Base-by-base conservation (phyloP, 1,284 basidiomycete genomes). In the Ceratobasidium sp. region DNA sequence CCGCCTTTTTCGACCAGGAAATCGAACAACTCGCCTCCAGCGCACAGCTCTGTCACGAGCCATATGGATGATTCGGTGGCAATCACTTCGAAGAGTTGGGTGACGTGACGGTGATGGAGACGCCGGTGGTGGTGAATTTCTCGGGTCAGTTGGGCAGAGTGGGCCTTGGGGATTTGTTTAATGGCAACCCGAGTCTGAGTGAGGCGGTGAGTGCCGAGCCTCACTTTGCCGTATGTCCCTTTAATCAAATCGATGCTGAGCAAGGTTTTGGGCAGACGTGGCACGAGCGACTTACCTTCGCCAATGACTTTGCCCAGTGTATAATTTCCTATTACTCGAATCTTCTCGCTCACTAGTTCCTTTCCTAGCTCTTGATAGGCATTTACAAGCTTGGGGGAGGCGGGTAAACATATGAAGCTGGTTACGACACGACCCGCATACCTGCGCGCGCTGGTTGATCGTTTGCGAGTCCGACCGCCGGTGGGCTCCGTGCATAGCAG, bases 51-150 rank as follows among this genome's bases (percentile, higher is more conserved):
- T 16, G 95, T 95, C 71, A 98, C 93, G 78, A 99, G 95, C 95
- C 96, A 99, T 79, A 99, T 98, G 79, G 89, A 88, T 24, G 88
- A 88, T 82, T 99, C 98, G 0, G 98, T 98, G 14, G 96, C 97
- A 80, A 98, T 94, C 80, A 99, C 95, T 83, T 99, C 98, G 85
- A 93, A 98, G 80, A 99, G 91, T 81, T 98, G 95, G 39, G 95
- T 93, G 80, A 98, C 89, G 80, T 98, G 89, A 0, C 95, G 95
- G 80, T 99, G 97, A 81, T 98, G 97, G 8, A 99, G 88, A 62
- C 95, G 91, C 39, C 98, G 92, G 83, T 99, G 98, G 80, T 99
- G 97, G 80, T 99, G 97, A 75, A 99, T 97, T 84, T 99, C 98
- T 77, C 98, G 89, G 14, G 96, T 99, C 63, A 99, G 88, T 59